Evolutionary conservation across 352 stramenopile species (phyloP), one percentile per base, ranked within the genome.

Genomic region (Blastocystis sp.): DNA sequence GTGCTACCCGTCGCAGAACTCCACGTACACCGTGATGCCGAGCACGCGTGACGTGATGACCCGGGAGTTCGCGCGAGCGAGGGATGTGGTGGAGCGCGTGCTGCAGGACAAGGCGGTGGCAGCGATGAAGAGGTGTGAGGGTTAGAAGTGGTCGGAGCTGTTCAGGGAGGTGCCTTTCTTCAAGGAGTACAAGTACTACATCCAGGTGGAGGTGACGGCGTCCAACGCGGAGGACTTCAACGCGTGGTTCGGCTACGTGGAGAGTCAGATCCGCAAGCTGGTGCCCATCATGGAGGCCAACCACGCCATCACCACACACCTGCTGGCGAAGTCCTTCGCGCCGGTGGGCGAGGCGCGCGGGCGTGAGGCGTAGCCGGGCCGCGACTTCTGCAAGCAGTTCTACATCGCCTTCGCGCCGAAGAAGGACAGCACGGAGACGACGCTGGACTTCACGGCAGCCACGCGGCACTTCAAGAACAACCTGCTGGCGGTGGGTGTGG

Each of bases 1-100:
- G 2, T 94, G 95, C 62, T 99, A 98, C 89, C 97, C 97, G 14
- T 93, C 92, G 19, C 97, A 98, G 92, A 99, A 99, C 90, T 98
- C 95, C 59, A 96, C 95, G 2, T 98, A 98, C 91, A 99, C 98
- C 89, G 95, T 99, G 28, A 93, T 94, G 80, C 88, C 92, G 19
- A 94, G 93, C 2, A 97, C 96, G 41, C 90, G 97, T 5, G 91
- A 92, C 40, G 93, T 96, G 45, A 92, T 98, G 17, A 94, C 96
- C 87, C 89, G 93, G 2, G 95, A 98, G 52, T 96, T 96, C 62
- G 17, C 74, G 52, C 41, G 53, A 60, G 91, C 91, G 43, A 48
- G 89, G 28, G 74, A 87, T 91, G 76, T 80, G 28, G 48, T 66
- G 88, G 74, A 62, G 56, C 89, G 91, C 69, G 91, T 90, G 88